Percentiles rank a stretch among this genome's conserved stretches.
These are phyloP conservation scores for Ustilago shanxiensis DNA, from an alignment of 1,284 basidiomycete species.

Conservation along the genomic window DNA sequence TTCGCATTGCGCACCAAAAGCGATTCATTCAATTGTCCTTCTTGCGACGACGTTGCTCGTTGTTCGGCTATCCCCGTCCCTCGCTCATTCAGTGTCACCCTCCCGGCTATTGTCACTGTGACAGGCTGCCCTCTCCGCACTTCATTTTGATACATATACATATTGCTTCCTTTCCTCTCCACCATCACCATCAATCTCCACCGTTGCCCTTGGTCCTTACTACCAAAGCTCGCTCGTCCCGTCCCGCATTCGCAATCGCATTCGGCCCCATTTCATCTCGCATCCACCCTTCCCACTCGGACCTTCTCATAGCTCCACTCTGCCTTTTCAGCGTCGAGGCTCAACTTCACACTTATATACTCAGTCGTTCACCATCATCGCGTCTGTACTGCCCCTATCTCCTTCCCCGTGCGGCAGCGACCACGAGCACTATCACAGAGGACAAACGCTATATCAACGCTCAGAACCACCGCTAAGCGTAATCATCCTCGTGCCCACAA, in stretches of 20 bases:
- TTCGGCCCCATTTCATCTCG: background rate
- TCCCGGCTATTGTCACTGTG: slow-evolving; percentile 8
- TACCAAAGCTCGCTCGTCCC: background rate
- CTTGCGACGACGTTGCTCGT: too few species aligned
- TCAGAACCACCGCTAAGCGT: too few species aligned
- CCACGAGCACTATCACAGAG: background rate
- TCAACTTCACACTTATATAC: background rate
- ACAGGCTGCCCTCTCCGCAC: background rate
- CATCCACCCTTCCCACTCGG: background rate
- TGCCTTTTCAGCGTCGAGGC: too few species aligned
- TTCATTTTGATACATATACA: background rate
- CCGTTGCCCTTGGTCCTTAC: background rate
- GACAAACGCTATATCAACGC: too few species aligned
- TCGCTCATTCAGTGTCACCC: background rate
- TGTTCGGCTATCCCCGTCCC: background rate
- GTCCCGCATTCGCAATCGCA: too few species aligned
- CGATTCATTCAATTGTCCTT: too few species aligned
- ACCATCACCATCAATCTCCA: background rate
- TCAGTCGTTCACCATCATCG: background rate
- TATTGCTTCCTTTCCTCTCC: background rate
- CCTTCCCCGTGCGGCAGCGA: background rate
- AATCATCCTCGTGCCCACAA: too few species aligned
- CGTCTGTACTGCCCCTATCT: background rate
- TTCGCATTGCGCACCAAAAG: too few species aligned
- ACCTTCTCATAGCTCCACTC: too few species aligned